These are phyloP conservation scores for Graphium sp. DNA, from an alignment of 2,329 filamentous ascomycete species.

Conservation along the genomic window DNA sequence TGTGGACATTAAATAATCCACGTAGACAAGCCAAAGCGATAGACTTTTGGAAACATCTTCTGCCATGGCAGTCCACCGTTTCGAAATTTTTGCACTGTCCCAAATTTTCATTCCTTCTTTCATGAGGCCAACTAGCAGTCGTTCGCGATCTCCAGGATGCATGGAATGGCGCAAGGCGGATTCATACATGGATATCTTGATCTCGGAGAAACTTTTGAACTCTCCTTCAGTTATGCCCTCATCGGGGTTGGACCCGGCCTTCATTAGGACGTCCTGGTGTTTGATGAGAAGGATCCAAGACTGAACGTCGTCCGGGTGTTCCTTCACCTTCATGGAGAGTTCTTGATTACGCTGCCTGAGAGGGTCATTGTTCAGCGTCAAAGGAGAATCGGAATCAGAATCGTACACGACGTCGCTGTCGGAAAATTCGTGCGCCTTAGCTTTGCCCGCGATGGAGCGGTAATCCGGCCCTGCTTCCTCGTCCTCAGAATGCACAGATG, in stretches of 20 bases:
- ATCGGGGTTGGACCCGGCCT: slow-evolving; percentile 23
- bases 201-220: slow-evolving; percentile 52
- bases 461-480: slow-evolving; percentile 37
- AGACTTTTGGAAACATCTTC: slow-evolving; percentile 38
- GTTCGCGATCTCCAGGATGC: slow-evolving; percentile 30
- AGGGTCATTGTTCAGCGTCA: slow-evolving; percentile 10
- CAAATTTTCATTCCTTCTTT: slow-evolving; percentile 59
- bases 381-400: slow-evolving; percentile 4
- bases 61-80: slow-evolving; percentile 44
- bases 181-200: slow-evolving; percentile 67
- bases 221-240: slow-evolving; percentile 39
- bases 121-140: slow-evolving; percentile 53
- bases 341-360: slow-evolving; percentile 38
- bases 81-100: slow-evolving; percentile 42
- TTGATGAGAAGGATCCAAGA: slow-evolving; percentile 66
- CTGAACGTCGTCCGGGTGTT: slow-evolving; percentile 47
- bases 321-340: slow-evolving; percentile 46
- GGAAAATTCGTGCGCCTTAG: slow-evolving; percentile 27
- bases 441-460: slow-evolving; percentile 47
- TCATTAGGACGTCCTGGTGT: slow-evolving; percentile 56
- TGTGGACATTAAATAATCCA: slow-evolving; percentile 57
- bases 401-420: slow-evolving; percentile 21
- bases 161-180: slow-evolving; percentile 49
- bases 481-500: slow-evolving; percentile 19
- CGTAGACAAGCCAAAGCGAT: slow-evolving; percentile 53